Evolutionary conservation across 306 rosid genomes (phyloP), one percentile per base, ranked within the genome.

Genomic region (Pyrus communis): DNA sequence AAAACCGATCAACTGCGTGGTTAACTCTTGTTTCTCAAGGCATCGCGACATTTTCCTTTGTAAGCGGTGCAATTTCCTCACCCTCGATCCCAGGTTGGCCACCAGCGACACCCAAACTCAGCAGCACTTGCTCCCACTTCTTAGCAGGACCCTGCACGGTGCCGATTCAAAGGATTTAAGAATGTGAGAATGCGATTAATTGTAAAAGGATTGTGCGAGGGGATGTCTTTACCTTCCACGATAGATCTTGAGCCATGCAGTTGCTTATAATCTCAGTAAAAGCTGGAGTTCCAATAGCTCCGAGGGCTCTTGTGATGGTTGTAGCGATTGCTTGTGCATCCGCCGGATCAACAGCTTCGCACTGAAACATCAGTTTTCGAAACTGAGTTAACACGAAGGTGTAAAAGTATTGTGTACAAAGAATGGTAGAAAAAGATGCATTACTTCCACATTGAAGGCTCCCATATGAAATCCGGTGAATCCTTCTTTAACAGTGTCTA

Each of bases 391-490:
- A 70, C 23, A 11, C 40, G 0, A 4, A 72, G 18, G 11, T 17
- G 10, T 9, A 15, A 3, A 52, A 62, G 42, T 52, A 1, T 9
- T 25, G 13, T 73, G 55, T 30, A 35, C 5, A 71, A 7, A n/a
- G 4, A 43, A 55, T 33, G 21, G 23, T 15, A n/a, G 71, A 73
- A 77, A 78, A 3, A 12, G 15, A 45, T 72, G 13, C 22, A 77
- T 77, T 92, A 92, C 97, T 74, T 92, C 93, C 55, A 88, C 96
- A 77, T 74, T 92, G 88, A 92, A 92, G 77, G 85, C 25, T 72
- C 97, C 97, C 96, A 92, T 87, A 60, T 92, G 96, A 84, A 90
- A 92, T 80, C 97, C 97, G 25, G 97, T 90, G 82, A 83, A 88
- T 52, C 96, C 97, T 80, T 92, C 93, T 82, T 90, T 80, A 45